Evolutionary conservation across 805 yeast genomes (phyloP), one percentile per base, ranked within the genome.

Genomic region (Barnettozyma sucrosica): DNA sequence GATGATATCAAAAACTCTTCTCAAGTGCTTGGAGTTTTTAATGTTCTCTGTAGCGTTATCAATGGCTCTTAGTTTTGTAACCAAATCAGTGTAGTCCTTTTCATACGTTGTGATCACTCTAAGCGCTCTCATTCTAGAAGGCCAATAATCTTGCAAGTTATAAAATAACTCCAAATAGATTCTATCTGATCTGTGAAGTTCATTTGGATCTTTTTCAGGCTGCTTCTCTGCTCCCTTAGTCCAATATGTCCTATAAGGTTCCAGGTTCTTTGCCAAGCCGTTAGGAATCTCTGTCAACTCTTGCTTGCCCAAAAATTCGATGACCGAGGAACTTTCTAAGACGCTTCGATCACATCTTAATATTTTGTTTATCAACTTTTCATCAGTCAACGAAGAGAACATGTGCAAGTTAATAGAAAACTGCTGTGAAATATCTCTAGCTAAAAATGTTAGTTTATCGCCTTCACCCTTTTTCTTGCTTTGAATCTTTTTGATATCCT

Each of bases 391-490:
- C 37, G 70, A 69, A 5, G 88, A 74, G 66, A 80, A 88, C 69
- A 81, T 75, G 62, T 93, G 98, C 45, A 93, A 71, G 61, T 92
- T 90, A 60, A 93, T 93, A 36, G 96, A 96, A 69, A 93, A 89
- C 57, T 89, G 97, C 62, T 93, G 99, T 1, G 96, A 87, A 40
- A 89, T 68, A 57, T 92, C 97, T 51, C 95, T 74, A 1, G 95
- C 77, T 44, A 93, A 72, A 52, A 83, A 83, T 0, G 90, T 71
- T 1, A 86, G 32, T 37, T 49, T 49, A n/a, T 49, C 49, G 28
- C 36, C 36, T 16, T 40, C 65, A 58, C 86, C 49, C 38, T 49
- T 53, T 24, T 51, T 50, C 44, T 48, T 57, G 44, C 76, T 63
- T 46, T 77, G 70, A 61, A 80, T 80, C 32, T 70, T 70, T 3